A percentile compares a stretch with the other conserved stretches of the same genome.
Evolutionary conservation across 371 early-diverging fungal species (phyloP).

Genomic region (Fennellomyces sp.): DNA sequence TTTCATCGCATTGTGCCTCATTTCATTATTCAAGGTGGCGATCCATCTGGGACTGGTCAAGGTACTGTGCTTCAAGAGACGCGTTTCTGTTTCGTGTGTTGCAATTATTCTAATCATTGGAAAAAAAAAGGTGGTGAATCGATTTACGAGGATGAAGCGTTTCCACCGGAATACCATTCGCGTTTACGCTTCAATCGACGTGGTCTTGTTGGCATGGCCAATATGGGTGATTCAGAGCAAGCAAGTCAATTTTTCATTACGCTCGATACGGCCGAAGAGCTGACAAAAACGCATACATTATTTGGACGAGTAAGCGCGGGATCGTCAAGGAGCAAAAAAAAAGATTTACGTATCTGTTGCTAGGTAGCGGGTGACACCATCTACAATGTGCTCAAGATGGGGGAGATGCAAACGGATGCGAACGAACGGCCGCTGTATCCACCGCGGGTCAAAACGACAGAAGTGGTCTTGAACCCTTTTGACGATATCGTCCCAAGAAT

Average conservation of each 20-base stretch:
- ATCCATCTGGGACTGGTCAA: constrained; percentile 87
- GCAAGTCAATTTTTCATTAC: constrained; percentile 95
- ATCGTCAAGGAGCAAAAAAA: not conserved
- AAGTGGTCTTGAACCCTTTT: constrained; percentile 87
- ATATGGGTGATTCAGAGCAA: constrained; percentile 79
- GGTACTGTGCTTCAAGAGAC: constrained; percentile 46
- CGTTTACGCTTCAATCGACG: constrained; percentile 86
- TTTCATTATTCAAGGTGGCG: constrained; percentile 97
- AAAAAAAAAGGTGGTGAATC: constrained; percentile 81
- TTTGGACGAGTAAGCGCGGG: constrained; percentile 81
- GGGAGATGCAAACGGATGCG: constrained; percentile 75
- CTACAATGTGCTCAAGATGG: constrained; percentile 89
- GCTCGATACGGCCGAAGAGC: constrained; percentile 81
- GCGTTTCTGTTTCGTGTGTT: too few species aligned
- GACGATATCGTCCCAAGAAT: constrained; percentile 89
- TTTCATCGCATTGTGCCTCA: constrained; percentile 89
- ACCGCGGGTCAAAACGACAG: constrained; percentile 64
- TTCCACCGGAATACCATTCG: constrained; percentile 91
- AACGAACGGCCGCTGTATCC: constrained; percentile 87
- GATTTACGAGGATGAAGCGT: constrained; percentile 75
- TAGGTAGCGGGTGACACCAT: constrained; percentile 91
- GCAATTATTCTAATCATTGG: not conserved
- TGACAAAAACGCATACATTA: constrained; percentile 86
- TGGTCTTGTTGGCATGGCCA: constrained; percentile 93
- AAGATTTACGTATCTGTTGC: not conserved